These are phyloP conservation scores for Starmerella tilneyi DNA, from an alignment of 805 yeast species.

Conservation along the genomic window DNA sequence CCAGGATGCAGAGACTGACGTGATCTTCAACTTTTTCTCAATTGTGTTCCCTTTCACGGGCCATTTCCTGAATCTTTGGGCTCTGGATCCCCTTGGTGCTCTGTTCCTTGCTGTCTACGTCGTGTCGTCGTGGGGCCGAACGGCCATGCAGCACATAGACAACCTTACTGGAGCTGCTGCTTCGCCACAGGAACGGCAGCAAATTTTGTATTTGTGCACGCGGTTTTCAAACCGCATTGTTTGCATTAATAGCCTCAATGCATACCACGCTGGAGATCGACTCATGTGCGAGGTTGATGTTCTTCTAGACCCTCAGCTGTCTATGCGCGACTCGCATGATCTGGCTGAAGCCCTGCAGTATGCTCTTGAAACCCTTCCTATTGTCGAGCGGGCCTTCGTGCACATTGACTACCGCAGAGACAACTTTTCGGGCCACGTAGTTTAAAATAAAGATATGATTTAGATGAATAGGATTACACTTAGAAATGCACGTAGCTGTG, in stretches of 20 bases:
- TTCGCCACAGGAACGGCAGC: conserved; percentile 49
- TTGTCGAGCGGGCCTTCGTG: conserved; percentile 71
- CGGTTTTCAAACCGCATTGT: conserved; percentile 60
- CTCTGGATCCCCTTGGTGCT: conserved; percentile 73
- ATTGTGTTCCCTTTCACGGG: conserved; percentile 61
- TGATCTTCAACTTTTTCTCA: conserved; percentile 61
- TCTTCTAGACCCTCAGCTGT: conserved; percentile 42
- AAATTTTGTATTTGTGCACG: conserved; percentile 53
- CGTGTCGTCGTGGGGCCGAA: conserved; percentile 50
- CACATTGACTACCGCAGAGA: conserved; percentile 49
- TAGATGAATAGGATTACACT: not conserved
- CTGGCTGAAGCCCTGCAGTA: conserved; percentile 73
- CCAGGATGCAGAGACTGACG: conserved; percentile 72
- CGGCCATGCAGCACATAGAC: conserved; percentile 61
- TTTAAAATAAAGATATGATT: not conserved
- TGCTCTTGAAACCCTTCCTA: conserved; percentile 65
- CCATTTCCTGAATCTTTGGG: conserved; percentile 43
- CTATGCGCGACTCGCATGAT: conserved; percentile 63
- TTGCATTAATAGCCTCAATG: conserved; percentile 54
- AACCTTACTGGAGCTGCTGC: conserved; percentile 70
- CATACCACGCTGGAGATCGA: conserved; percentile 70
- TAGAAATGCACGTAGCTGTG: not conserved
- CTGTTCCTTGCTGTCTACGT: conserved; percentile 51
- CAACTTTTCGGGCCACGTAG: conserved; percentile 33
- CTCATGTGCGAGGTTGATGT: conserved; percentile 69